These are phyloP conservation scores for Podospora pseudocomata DNA, from an alignment of 495 filamentous ascomycete genomes.

Conservation along the genomic window DNA sequence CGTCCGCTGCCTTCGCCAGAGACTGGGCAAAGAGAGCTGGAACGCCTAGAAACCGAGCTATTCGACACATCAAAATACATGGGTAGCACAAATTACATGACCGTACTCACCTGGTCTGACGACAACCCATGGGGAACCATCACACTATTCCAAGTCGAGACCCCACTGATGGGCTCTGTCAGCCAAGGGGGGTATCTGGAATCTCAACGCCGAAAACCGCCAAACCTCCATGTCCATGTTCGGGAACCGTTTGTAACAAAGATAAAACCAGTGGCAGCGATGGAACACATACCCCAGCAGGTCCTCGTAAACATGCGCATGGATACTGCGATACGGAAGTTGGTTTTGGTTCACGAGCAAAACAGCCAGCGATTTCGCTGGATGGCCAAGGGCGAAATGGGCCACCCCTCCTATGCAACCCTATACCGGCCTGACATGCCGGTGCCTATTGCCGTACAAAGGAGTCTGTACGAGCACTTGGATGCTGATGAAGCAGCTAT, in stretches of 20 bases:
- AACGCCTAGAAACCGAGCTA: conserved; percentile 18
- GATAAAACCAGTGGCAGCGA: conserved; percentile 14
- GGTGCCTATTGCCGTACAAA: background rate
- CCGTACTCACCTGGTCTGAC: conserved; percentile 17
- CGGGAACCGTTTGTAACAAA: background rate
- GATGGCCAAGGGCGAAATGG: conserved; percentile 1
- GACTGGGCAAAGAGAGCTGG: background rate
- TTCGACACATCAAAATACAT: conserved; percentile 22
- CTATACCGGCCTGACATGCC: background rate
- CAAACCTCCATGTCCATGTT: background rate
- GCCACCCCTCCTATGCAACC: conserved; percentile 1
- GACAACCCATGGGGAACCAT: conserved; percentile 15
- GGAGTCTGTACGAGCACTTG: background rate
- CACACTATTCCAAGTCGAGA: conserved; percentile 17
- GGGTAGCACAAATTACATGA: conserved; percentile 8
- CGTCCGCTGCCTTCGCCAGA: background rate
- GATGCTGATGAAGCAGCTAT: background rate
- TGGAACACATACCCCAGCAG: conserved; percentile 22
- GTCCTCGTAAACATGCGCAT: conserved; percentile 14
- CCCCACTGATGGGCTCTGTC: background rate
- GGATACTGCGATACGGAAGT: conserved; percentile 13
- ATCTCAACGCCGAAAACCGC: background rate
- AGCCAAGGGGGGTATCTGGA: background rate
- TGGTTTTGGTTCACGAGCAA: conserved; percentile 7
- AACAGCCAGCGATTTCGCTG: conserved; percentile 7